phyloP scores from a whole-genome alignment of 2,329 filamentous ascomycete genomes.

The Alternaria alternata region DNA sequence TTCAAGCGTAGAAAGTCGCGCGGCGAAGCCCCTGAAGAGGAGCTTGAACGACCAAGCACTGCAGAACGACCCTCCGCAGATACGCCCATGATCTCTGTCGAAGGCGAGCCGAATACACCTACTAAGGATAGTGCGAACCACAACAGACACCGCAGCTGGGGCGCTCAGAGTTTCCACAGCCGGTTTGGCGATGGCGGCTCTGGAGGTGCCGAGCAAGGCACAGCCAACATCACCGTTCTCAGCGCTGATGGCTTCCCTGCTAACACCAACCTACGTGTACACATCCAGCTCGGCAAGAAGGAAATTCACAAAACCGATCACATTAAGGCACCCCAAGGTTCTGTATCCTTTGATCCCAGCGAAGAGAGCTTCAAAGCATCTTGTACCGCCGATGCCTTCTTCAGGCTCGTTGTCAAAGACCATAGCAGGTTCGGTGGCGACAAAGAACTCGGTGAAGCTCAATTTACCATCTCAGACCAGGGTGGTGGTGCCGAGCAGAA shows the following conservation, averaged over 20 bases:
- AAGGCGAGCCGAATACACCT: conserved; percentile 27
- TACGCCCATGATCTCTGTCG: conserved; percentile 44
- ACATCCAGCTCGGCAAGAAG: conserved; percentile 73
- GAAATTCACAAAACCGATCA: conserved; percentile 92
- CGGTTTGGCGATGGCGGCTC: conserved; percentile 48
- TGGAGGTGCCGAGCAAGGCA: conserved; percentile 70
- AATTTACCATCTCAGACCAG: conserved; percentile 92
- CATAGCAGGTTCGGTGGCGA: conserved; percentile 86
- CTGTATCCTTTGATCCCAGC: conserved; percentile 56
- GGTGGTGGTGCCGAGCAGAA: conserved; percentile 73
- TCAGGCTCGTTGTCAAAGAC: conserved; percentile 85
- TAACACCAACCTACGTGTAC: conserved; percentile 79
- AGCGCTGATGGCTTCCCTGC: conserved; percentile 80
- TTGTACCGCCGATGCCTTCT: conserved; percentile 83
- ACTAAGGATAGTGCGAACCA: conserved; percentile 33
- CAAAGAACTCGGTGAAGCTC: conserved; percentile 80
- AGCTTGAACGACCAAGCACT: conserved; percentile 55
- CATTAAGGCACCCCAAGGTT: conserved; percentile 73
- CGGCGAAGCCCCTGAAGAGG: conserved; percentile 52
- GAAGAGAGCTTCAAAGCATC: conserved; percentile 78
- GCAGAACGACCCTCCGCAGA: conserved; percentile 44
- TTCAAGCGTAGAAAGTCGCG: conserved; percentile 76
- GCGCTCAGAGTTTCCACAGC: conserved; percentile 52
- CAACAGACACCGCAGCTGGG: conserved; percentile 46
- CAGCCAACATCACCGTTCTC: conserved; percentile 80